Evolutionary conservation across 768 basidiomycete species (phyloP).

Genomic region (Dendrothele bispora): DNA sequence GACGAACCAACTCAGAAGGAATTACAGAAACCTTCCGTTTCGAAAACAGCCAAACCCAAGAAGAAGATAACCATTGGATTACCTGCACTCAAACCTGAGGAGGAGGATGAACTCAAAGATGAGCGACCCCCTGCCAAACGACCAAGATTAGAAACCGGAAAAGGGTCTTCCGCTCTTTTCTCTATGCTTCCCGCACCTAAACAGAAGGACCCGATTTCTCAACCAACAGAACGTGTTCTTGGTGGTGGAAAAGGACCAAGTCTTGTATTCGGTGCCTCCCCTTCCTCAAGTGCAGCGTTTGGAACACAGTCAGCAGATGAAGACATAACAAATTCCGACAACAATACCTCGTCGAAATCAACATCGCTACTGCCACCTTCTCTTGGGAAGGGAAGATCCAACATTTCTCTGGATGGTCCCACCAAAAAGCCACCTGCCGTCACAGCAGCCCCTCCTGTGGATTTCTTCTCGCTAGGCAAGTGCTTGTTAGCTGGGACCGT

Average conservation of each 20-base stretch:
- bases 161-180: conserved; percentile 63
- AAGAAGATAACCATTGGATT: conserved; percentile 63
- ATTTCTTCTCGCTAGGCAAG: conserved; percentile 73
- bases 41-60: conserved; percentile 38
- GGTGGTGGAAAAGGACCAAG: conserved; percentile 64
- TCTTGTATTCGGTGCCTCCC: conserved; percentile 52
- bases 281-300: not conserved
- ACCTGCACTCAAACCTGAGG: conserved; percentile 40
- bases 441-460: conserved; percentile 37
- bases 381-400: conserved; percentile 57
- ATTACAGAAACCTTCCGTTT: conserved; percentile 10
- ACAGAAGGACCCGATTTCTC: conserved; percentile 42
- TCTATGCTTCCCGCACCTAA: conserved; percentile 79
- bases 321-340: too few relatives aligned
- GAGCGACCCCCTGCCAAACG: conserved; percentile 61
- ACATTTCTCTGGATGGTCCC: conserved; percentile 48
- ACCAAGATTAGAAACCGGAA: conserved; percentile 49
- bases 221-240: conserved; percentile 54
- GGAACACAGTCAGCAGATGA: too few relatives aligned
- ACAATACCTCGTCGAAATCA: conserved; percentile 29
- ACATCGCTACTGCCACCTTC: conserved; percentile 60
- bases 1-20: conserved; percentile 35
- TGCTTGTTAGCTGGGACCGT: not conserved
- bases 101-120: conserved; percentile 34
- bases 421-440: conserved; percentile 5